Percentiles rank a stretch among this genome's conserved stretches.
phyloP scores from a whole-genome alignment of 768 basidiomycete species.

The Dioszegia aurantiaca region DNA sequence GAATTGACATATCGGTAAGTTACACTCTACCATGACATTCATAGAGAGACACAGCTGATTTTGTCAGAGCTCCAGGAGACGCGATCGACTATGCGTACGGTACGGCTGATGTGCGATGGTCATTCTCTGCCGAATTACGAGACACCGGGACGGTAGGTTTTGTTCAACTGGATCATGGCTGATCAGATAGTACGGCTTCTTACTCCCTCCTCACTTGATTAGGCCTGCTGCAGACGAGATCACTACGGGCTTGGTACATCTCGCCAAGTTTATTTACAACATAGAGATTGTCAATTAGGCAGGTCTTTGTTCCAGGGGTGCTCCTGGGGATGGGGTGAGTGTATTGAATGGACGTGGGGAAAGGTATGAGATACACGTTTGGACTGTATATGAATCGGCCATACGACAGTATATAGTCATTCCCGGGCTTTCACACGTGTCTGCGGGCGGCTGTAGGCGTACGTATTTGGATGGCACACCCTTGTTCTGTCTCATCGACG shows the following conservation, averaged over 20 bases:
- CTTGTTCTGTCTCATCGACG: too few relatives aligned
- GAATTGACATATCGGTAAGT: conserved; percentile 50
- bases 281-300: conserved; percentile 45
- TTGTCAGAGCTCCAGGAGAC: conserved; percentile 59
- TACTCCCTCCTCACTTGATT: conserved; percentile 69
- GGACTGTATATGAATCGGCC: too few relatives aligned
- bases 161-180: background rate
- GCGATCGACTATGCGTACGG: conserved; percentile 68
- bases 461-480: too few relatives aligned
- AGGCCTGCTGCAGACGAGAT: conserved; percentile 77
- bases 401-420: too few relatives aligned
- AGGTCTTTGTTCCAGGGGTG: background rate
- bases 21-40: background rate
- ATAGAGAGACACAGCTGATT: conserved; percentile 25
- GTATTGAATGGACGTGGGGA: too few relatives aligned
- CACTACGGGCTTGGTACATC: conserved; percentile 62
- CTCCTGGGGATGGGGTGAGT: background rate
- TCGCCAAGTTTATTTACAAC: conserved; percentile 65
- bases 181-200: conserved; percentile 67
- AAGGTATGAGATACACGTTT: background rate
- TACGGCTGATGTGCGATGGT: conserved; percentile 61
- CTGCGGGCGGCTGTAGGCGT: too few relatives aligned
- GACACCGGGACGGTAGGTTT: conserved; percentile 67
- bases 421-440: too few relatives aligned
- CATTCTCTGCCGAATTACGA: conserved; percentile 64